These are phyloP conservation scores for Phoma herbarum DNA, from an alignment of 2,329 filamentous ascomycete species.

Conservation along the genomic window DNA sequence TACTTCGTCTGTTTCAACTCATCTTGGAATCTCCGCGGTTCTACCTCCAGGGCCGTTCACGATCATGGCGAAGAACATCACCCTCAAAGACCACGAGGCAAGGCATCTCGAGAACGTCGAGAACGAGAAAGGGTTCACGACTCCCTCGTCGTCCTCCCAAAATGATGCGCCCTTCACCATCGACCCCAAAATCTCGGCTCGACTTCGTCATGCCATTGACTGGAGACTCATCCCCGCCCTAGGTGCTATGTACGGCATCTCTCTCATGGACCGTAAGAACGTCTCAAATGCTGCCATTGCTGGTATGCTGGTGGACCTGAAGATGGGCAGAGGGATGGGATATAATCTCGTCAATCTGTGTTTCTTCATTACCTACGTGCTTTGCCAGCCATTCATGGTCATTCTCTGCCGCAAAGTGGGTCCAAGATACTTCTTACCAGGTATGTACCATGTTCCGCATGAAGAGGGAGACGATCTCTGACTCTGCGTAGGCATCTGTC, in stretches of 20 bases:
- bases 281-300: constrained; percentile 39
- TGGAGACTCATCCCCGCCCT: constrained; percentile 37
- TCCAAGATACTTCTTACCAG: constrained; percentile 34
- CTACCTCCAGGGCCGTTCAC: not conserved
- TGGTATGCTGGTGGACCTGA: constrained; percentile 35
- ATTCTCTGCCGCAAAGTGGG: constrained; percentile 32
- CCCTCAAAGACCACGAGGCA: constrained; percentile 24
- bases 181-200: constrained; percentile 31
- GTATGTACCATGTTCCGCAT: not conserved
- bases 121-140: constrained; percentile 31
- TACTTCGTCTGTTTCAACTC: not conserved
- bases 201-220: constrained; percentile 35
- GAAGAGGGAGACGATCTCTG: not conserved
- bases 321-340: constrained; percentile 27
- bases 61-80: constrained; percentile 26
- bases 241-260: constrained; percentile 38
- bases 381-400: constrained; percentile 36
- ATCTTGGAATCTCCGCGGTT: not conserved
- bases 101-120: constrained; percentile 33
- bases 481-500: constrained; percentile 22
- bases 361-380: constrained; percentile 41
- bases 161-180: constrained; percentile 21
- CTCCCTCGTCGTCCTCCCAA: constrained; percentile 18
- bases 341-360: constrained; percentile 39
- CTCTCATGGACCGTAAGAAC: constrained; percentile 40